phyloP scores from a whole-genome alignment of 768 basidiomycete genomes.

The Fomitopsis serialis region DNA sequence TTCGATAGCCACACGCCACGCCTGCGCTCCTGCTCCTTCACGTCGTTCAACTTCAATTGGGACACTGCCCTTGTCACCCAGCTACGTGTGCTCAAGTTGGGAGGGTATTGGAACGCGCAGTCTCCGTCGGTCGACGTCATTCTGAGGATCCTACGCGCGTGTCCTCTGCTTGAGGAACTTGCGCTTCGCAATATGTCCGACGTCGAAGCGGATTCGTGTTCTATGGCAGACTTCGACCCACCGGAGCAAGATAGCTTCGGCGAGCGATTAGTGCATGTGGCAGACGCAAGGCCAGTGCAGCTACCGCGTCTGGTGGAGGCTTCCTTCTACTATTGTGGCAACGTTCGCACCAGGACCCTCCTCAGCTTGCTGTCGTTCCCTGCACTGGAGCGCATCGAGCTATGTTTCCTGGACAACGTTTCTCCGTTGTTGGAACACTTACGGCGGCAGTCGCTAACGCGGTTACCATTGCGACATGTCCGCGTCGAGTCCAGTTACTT shows the following conservation, averaged over 20 bases:
- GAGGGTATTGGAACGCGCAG: slow-evolving; percentile 74
- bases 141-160: slow-evolving; percentile 63
- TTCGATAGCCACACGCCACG: slow-evolving; percentile 75
- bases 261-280: slow-evolving; percentile 21
- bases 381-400: slow-evolving; percentile 61
- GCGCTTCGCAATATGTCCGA: slow-evolving; percentile 76
- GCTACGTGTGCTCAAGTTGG: slow-evolving; percentile 66
- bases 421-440: slow-evolving; percentile 64
- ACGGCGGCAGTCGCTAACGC: slow-evolving; percentile 65
- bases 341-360: slow-evolving; percentile 57
- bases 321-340: slow-evolving; percentile 79
- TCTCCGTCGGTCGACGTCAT: slow-evolving; percentile 64
- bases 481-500: slow-evolving; percentile 74
- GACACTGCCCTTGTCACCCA: slow-evolving; percentile 54
- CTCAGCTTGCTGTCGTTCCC: slow-evolving; percentile 68
- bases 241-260: slow-evolving; percentile 24
- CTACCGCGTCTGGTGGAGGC: slow-evolving; percentile 62
- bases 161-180: slow-evolving; percentile 74
- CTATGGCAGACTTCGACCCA: slow-evolving; percentile 36
- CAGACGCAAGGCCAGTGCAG: slow-evolving; percentile 31
- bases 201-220: slow-evolving; percentile 41
- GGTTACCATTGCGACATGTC: slow-evolving; percentile 61
- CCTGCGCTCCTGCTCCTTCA: slow-evolving; percentile 67
- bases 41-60: slow-evolving; percentile 86
- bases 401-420: slow-evolving; percentile 74